Evolutionary conservation across 192 early-diverging fungal species (phyloP).

Genomic region (Gonapodya prolifera): DNA sequence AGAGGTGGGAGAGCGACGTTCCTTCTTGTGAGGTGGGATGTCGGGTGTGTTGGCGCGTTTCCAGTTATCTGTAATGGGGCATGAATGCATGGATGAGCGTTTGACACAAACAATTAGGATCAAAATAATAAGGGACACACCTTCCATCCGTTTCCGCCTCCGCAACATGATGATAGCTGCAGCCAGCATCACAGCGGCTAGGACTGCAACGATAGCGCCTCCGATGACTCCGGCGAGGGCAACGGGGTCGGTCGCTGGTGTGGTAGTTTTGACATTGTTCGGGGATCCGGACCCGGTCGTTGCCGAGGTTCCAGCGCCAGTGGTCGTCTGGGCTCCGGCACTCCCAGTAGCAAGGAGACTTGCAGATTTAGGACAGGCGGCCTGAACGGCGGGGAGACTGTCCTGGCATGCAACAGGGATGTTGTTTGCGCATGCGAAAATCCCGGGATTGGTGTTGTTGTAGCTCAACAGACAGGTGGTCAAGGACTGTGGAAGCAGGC

Average conservation of each 20-base stretch:
- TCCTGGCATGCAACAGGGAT: background rate
- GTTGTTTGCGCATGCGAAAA: background rate
- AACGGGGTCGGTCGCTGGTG: background rate
- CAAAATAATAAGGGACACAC: background rate
- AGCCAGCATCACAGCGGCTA: background rate
- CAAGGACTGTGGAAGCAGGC: background rate
- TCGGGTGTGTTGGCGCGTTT: background rate
- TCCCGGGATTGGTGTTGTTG: background rate
- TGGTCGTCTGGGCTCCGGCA: background rate
- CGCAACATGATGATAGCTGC: background rate
- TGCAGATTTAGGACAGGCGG: background rate
- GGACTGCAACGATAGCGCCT: background rate
- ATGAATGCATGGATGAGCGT: background rate
- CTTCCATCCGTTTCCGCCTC: background rate
- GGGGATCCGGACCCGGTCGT: background rate
- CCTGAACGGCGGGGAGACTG: background rate
- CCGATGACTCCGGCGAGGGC: background rate
- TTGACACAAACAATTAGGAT: too few relatives aligned
- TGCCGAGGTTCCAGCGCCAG: background rate
- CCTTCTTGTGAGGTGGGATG: background rate
- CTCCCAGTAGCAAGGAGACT: background rate
- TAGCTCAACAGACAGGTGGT: background rate
- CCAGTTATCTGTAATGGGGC: too few relatives aligned
- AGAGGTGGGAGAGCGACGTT: background rate
- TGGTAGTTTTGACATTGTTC: background rate